phyloP scores from a whole-genome alignment of 2,329 filamentous ascomycete species.

The Clarireedia homoeocarpa region DNA sequence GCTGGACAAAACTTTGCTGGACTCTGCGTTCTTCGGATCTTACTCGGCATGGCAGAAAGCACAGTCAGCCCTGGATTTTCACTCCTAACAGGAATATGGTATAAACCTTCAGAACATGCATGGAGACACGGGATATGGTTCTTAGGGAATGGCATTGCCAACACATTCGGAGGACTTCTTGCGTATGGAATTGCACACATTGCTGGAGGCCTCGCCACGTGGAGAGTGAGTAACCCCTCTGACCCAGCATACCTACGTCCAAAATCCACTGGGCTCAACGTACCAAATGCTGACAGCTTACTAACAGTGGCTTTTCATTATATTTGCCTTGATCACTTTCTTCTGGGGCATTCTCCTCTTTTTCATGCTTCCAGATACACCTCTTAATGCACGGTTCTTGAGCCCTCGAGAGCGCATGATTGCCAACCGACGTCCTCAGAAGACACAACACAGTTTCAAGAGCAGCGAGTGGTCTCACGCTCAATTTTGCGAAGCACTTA shows the following conservation, averaged over 20 bases:
- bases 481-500: slow-evolving; percentile 32
- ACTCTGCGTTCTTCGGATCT: slow-evolving; percentile 22
- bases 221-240: slow-evolving; percentile 11
- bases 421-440: slow-evolving; percentile 4
- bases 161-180: slow-evolving; percentile 28
- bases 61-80: slow-evolving; percentile 28
- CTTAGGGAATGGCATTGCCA: slow-evolving; percentile 25
- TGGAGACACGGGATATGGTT: slow-evolving; percentile 10
- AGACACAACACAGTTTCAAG: slow-evolving; percentile 12
- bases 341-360: slow-evolving; percentile 32
- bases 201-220: slow-evolving; percentile 11
- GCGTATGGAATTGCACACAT: slow-evolving; percentile 29
- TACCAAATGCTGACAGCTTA: not conserved
- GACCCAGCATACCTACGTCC: not conserved
- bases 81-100: slow-evolving; percentile 30
- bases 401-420: slow-evolving; percentile 3
- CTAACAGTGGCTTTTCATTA: slow-evolving; percentile 13
- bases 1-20: slow-evolving; percentile 16
- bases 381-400: slow-evolving; percentile 34
- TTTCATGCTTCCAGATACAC: slow-evolving; percentile 41
- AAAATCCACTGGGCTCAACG: not conserved
- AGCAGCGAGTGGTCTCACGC: slow-evolving; percentile 31
- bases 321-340: slow-evolving; percentile 20
- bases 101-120: slow-evolving; percentile 9
- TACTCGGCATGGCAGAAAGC: slow-evolving; percentile 23